Base-by-base conservation (phyloP, 2,329 filamentous ascomycete genomes). In the Macrophomina pseudophaseolina region DNA sequence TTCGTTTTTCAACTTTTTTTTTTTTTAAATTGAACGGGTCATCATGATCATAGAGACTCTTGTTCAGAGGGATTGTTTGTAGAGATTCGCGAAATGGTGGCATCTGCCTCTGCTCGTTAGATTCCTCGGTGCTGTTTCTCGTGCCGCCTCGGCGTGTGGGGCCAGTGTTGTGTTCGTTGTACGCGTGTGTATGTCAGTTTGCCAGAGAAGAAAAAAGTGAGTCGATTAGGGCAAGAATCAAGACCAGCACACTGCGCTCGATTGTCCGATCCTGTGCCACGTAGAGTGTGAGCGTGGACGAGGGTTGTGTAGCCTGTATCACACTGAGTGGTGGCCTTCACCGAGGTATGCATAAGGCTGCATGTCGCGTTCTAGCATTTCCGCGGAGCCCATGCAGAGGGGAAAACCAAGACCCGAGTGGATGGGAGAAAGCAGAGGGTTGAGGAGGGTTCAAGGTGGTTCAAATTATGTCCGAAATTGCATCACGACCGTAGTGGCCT, bases 401-500 rank as follows among this genome's bases (percentile, higher is more conserved):
- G 35, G 12, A 14, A 16, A 11, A 44, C 16, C 8, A 28, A 14
- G 11, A 28, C 44, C 32, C 44, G 44, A 62, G 32, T 62, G 58
- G 58, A 16, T 12, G 58, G 58, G 33, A 18, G 28, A 42, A 44
- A 16, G 9, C 18, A 6, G 58, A 62, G 30, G 8, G 49, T 18
- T 62, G n/a, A 33, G 23, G n/a, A 33, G 23, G n/a, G 52, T 33
- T 3, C 12, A 32, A 48, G 56, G 56, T 62, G 58, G 58, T 62
- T 62, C 58, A 62, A 51, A 49, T 62, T 62, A 62, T 62, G 58
- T 62, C 58, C 49, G 44, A 62, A 28, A 62, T 62, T 62, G 58
- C 58, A 62, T 62, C 58, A 62, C 49, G 2, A 14, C 42, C 40
- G 30, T 8, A 14, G 40, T 18, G 40, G 11, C 40, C 40, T 12